Base-by-base conservation (phyloP, 352 stramenopile genomes). In the Phytopythium mirpurense region DNA sequence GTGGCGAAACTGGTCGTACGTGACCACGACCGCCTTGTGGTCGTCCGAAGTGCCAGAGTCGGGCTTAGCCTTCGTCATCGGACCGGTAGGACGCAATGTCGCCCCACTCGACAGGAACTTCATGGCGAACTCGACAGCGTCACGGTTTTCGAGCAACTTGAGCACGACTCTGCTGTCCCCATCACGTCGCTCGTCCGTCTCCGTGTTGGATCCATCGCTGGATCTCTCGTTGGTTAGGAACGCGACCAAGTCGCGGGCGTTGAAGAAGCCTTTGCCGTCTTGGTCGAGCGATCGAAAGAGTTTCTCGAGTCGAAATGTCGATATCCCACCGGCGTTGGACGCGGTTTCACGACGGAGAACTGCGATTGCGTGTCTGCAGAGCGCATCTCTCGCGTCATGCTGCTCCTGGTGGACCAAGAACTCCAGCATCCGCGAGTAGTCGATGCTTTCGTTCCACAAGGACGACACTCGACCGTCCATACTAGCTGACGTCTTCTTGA, bases 381-480 rank as follows among this genome's bases (percentile, higher is more conserved):
- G 60, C 29, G 32, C 24, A 11, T 63, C 34, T 24, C 65, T 46
- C 0, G 57, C 45, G 2, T 52, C 37, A 18, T 60, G 56, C 19
- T 78, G 73, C 21, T 87, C 66, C 6, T 47, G 51, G 3, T 81
- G 71, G 8, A 79, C 37, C n/a, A 87, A 53, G 50, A 72, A 78
- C 21, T 83, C 67, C 0, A 87, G 44, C 32, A 87, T 48, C 4
- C 61, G 67, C 19, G 65, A 59, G 40, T 82, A 87, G 29, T 83
- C 66, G 11, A 87, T 79, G 4, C 41, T 60, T 21, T 46, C 14
- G 14, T 23, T 12, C 47, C 32, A 54, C 2, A 54, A 16, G 3
- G 43, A 50, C 6, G 43, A 26, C 43, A 18, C 27, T 12, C 43
- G 3, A n/a, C 40, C 12, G 21, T 7, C 14, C 10, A 8, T 50